Percentiles rank a stretch among this genome's conserved stretches.
Evolutionary conservation across 1,284 basidiomycete species (phyloP).

Genomic region (Pisolithus thermaeus): DNA sequence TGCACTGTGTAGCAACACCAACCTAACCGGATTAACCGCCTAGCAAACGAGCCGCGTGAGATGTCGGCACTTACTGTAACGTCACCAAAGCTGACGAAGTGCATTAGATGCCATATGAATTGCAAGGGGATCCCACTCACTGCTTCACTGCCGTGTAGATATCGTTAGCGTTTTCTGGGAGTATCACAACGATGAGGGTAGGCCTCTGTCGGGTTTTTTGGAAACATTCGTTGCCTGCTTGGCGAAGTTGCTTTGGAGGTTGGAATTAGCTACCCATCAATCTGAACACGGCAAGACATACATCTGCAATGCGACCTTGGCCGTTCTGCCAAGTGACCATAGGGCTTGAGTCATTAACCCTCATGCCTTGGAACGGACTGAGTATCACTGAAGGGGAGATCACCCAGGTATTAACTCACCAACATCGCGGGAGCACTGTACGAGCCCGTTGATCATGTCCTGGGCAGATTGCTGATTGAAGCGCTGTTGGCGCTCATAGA

Average conservation of each 20-base stretch:
- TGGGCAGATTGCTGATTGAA: constrained; percentile 41
- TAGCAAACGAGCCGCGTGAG: not conserved
- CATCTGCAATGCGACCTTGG: constrained; percentile 46
- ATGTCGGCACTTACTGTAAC: constrained; percentile 38
- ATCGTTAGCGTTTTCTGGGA: constrained; percentile 70
- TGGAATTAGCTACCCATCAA: not conserved
- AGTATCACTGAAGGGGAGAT: not conserved
- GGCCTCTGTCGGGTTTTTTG: constrained; percentile 39
- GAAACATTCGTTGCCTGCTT: constrained; percentile 39
- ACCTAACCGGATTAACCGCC: constrained; percentile 32
- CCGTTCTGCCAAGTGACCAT: constrained; percentile 47
- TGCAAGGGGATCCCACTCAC: constrained; percentile 37
- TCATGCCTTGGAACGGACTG: constrained; percentile 40
- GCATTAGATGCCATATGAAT: constrained; percentile 1
- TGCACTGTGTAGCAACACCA: constrained; percentile 69
- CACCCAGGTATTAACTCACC: constrained; percentile 37
- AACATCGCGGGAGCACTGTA: constrained; percentile 43
- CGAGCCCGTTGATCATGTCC: constrained; percentile 47
- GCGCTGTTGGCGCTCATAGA: constrained; percentile 55
- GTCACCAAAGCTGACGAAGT: constrained; percentile 57
- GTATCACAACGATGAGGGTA: constrained; percentile 55
- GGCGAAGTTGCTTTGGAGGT: constrained; percentile 39
- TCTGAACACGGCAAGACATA: constrained; percentile 18
- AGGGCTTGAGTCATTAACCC: constrained; percentile 35
- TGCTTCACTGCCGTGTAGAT: constrained; percentile 72